Percentiles rank a stretch among this genome's conserved stretches.
Evolutionary conservation across 768 basidiomycete species (phyloP).

Genomic region (Royoungia palumana): DNA sequence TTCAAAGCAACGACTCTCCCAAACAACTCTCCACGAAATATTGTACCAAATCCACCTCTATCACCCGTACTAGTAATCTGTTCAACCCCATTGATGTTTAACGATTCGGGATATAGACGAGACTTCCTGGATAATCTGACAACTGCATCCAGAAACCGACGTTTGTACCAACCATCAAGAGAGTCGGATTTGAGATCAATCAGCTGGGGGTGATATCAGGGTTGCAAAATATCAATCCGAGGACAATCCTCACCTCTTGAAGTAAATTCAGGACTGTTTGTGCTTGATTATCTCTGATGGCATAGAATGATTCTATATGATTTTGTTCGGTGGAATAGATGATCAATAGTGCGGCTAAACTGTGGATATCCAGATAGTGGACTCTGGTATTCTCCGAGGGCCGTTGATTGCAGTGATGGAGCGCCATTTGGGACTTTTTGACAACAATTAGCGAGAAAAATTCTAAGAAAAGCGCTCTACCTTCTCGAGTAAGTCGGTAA

Average conservation of each 20-base stretch:
- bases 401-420: constrained; percentile 22
- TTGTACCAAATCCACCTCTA: constrained; percentile 33
- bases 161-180: constrained; percentile 27
- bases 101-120: constrained; percentile 25
- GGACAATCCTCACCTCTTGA: constrained; percentile 15
- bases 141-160: constrained; percentile 27
- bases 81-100: constrained; percentile 20
- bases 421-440: constrained; percentile 13
- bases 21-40: constrained; percentile 27
- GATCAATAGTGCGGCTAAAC: constrained; percentile 22
- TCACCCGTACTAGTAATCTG: constrained; percentile 10
- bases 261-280: constrained; percentile 27
- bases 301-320: constrained; percentile 17
- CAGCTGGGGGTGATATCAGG: constrained; percentile 13
- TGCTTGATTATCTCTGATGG: constrained; percentile 20
- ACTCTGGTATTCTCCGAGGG: constrained; percentile 11
- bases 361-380: constrained; percentile 21
- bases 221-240: not conserved
- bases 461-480: not conserved
- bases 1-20: constrained; percentile 32
- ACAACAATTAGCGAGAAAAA: not conserved
- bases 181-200: constrained; percentile 22
- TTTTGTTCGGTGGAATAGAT: constrained; percentile 17
- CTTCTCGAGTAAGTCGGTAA: constrained; percentile 12
- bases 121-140: constrained; percentile 30